A percentile compares a stretch with the other conserved stretches of the same genome.
These are phyloP conservation scores for Pontederia crassipes DNA, from an alignment of 176 grass and related monocot genomes.

Conservation along the genomic window DNA sequence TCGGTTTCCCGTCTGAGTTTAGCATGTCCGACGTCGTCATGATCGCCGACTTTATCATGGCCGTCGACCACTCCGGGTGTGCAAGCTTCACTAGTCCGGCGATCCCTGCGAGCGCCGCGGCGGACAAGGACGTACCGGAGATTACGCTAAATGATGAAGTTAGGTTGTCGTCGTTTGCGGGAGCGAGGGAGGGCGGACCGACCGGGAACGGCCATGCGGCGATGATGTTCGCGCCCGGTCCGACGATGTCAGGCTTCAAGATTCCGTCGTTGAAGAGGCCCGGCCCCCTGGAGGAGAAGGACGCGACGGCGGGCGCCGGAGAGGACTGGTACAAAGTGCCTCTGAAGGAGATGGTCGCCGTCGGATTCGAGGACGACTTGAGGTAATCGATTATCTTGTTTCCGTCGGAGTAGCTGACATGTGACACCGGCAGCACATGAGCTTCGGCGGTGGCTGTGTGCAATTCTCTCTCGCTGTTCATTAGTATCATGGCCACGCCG, in stretches of 20 bases:
- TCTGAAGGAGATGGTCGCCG: slow-evolving; percentile 35
- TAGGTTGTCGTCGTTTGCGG: background rate
- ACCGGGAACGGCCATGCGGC: slow-evolving; percentile 6
- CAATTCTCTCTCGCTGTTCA: background rate
- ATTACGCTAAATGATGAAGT: background rate
- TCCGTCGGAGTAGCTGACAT: background rate
- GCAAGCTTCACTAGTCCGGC: background rate
- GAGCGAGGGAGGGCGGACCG: background rate
- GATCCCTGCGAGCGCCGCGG: background rate
- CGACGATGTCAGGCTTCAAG: slow-evolving; percentile 21
- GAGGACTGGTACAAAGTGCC: slow-evolving; percentile 40
- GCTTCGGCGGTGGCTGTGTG: slow-evolving; percentile 1
- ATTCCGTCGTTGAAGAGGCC: slow-evolving; percentile 34
- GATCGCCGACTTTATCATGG: slow-evolving; percentile 1
- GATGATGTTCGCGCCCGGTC: slow-evolving; percentile 6
- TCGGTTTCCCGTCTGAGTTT: background rate
- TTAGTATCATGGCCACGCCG: slow-evolving; percentile 4
- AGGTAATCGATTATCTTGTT: background rate
- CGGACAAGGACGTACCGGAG: background rate
- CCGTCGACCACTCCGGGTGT: slow-evolving; percentile 1
- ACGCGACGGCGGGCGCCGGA: slow-evolving; percentile 47
- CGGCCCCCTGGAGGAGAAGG: slow-evolving; percentile 59
- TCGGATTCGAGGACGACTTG: slow-evolving; percentile 12
- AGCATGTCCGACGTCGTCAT: background rate
- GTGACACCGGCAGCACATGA: slow-evolving; percentile 1